Conservation (phyloP, 352 stramenopile genomes). For the Pythium phragmiticola region DNA sequence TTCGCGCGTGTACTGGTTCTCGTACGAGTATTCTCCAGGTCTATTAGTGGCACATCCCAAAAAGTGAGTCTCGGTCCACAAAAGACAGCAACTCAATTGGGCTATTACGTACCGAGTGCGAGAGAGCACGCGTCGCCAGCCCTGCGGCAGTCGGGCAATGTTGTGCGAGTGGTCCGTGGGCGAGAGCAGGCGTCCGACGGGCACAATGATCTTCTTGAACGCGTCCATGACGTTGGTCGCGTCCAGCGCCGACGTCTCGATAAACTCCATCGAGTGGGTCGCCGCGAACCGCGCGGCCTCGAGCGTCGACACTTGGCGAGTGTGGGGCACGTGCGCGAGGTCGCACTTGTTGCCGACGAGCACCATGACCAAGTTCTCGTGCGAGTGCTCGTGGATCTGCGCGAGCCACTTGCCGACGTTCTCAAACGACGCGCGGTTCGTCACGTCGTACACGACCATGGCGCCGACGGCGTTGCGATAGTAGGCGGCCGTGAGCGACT, state of each 20-base stretch:
- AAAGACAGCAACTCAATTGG: neutral
- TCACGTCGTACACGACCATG: conserved; percentile 93
- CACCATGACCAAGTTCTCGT: conserved; percentile 81
- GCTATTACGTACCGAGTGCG: conserved; percentile 43
- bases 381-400: conserved; percentile 79
- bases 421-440: conserved; percentile 82
- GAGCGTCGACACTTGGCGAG: conserved; percentile 81
- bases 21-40: conserved; percentile 84
- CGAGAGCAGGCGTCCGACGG: conserved; percentile 74
- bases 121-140: conserved; percentile 80
- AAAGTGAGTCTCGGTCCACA: neutral
- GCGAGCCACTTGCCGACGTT: conserved; percentile 74
- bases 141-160: conserved; percentile 62
- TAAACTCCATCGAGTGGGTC: conserved; percentile 81
- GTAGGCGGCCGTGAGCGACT: conserved; percentile 91
- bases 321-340: conserved; percentile 69
- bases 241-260: conserved; percentile 83
- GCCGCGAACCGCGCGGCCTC: conserved; percentile 82
- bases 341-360: conserved; percentile 90
- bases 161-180: conserved; percentile 53
- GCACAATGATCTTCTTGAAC: conserved; percentile 88
- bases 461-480: conserved; percentile 90
- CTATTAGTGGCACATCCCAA: conserved; percentile 22
- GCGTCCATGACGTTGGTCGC: conserved; percentile 86
- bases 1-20: conserved; percentile 89